Conservation (phyloP, 225 moss, liverwort and hornwort genomes). For the Sphagnum tenellum region DNA sequence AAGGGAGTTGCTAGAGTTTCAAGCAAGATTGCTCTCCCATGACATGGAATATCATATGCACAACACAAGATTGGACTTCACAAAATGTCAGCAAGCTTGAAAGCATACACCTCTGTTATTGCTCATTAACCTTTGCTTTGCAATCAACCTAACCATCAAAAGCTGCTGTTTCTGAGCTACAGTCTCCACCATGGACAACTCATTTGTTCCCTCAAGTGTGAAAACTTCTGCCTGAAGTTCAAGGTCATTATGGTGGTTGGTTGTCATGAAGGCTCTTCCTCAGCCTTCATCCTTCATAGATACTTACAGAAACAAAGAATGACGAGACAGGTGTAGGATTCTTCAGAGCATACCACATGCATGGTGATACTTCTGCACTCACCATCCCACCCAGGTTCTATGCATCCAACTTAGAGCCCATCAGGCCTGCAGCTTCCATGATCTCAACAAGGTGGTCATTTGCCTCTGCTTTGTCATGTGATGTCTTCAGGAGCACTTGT, state of each 20-base stretch:
- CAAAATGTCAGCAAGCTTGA: too few relatives aligned
- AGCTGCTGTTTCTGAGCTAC: conserved; percentile 43
- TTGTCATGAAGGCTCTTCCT: conserved; percentile 53
- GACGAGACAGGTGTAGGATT: too few relatives aligned
- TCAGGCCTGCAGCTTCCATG: conserved; percentile 63
- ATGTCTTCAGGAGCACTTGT: conserved; percentile 64
- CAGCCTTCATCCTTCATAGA: conserved; percentile 61
- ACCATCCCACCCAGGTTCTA: conserved; percentile 5
- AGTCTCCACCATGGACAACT: conserved; percentile 17
- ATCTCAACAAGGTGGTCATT: conserved; percentile 68
- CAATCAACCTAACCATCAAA: conserved; percentile 48
- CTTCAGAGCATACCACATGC: background rate
- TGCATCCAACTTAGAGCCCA: conserved; percentile 13
- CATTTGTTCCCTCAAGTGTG: conserved; percentile 52
- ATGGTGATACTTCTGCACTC: background rate
- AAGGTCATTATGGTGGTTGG: conserved; percentile 18
- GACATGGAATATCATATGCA: too few relatives aligned
- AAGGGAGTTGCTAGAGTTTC: too few relatives aligned
- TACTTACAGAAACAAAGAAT: conserved; percentile 35
- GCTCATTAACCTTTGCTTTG: conserved; percentile 17
- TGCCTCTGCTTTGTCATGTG: conserved; percentile 64
- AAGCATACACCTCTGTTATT: too few relatives aligned
- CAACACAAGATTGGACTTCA: too few relatives aligned
- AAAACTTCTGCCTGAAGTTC: conserved; percentile 43
- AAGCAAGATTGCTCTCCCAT: too few relatives aligned